Evolutionary conservation across 2,329 filamentous ascomycete genomes (phyloP), one percentile per base, ranked within the genome.

Genomic region (Neofusicoccum ribis): DNA sequence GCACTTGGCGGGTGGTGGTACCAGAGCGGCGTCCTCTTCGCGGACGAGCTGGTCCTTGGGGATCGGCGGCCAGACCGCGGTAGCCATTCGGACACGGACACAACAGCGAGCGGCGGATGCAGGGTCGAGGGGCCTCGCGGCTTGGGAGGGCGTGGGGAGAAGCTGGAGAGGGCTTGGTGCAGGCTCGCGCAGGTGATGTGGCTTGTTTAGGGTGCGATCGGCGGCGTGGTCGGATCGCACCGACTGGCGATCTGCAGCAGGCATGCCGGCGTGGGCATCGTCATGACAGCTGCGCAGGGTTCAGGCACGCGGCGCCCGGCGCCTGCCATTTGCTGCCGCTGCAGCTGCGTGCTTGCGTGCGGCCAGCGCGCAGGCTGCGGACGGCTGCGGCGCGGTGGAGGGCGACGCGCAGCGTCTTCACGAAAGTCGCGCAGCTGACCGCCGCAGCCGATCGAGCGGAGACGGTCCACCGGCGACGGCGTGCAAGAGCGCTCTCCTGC

Each of bases 1-100:
- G 64, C 14, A 34, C 39, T 44, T 8, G 36, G 50, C 50, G 34
- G 46, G 47, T 23, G 54, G 14, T 27, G 17, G 17, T 77, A 85
- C 84, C 76, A 85, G 76, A 43, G 85, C 83, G 47, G 77, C 77
- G 65, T 85, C 81, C 72, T 86, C 84, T 72, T 85, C 84, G 67
- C 76, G 76, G 66, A 78, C 77, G 63, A 88, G 78, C 68, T 82
- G 77, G 59, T 81, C 80, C 37, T 80, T 76, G 20, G 83, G 75
- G 44, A 88, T 81, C 62, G 84, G 82, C 66, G 87, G 87, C 79
- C 87, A 89, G 62, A 87, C 81, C 74, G 85, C 83, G 49, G 86
- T 85, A 17, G 87, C 86, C 86, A 89, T 89, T 27, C 23, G 60
- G 23, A 39, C 46, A 34, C 34, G 58, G 41, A 61, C n/a, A n/a